These are phyloP conservation scores for Salix udensis DNA, from an alignment of 345 rosid genomes.

Conservation along the genomic window DNA sequence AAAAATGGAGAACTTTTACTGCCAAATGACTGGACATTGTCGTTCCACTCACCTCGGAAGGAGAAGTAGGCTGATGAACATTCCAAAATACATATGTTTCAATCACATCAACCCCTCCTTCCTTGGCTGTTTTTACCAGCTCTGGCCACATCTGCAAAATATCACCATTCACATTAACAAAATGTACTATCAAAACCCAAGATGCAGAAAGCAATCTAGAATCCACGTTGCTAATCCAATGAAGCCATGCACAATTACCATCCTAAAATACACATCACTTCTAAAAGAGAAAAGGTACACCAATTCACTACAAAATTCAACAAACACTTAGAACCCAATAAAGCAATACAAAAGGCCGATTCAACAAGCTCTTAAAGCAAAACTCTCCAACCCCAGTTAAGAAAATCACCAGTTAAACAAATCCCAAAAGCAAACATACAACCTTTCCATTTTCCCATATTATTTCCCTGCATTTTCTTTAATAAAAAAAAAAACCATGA, in stretches of 20 bases:
- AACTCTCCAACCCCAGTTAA: too few species aligned
- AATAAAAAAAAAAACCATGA: background rate
- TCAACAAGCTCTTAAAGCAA: too few species aligned
- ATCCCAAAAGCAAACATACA: too few species aligned
- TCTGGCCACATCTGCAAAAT: constrained; percentile 81
- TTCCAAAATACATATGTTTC: constrained; percentile 97
- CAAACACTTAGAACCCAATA: background rate
- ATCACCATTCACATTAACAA: constrained; percentile 8
- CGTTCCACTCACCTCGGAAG: constrained; percentile 47
- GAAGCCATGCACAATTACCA: too few species aligned
- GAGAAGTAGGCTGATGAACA: constrained; percentile 72
- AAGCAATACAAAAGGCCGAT: background rate
- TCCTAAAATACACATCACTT: too few species aligned
- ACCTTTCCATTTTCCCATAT: too few species aligned
- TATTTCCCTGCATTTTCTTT: too few species aligned
- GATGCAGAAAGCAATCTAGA: background rate
- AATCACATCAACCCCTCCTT: constrained; percentile 75
- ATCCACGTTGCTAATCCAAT: background rate
- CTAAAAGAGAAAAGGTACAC: too few species aligned
- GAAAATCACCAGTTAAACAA: too few species aligned
- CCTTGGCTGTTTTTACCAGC: constrained; percentile 76
- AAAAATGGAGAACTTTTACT: background rate
- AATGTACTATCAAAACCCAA: background rate
- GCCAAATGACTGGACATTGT: background rate
- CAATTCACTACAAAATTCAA: background rate